Conservation (phyloP, 2,329 filamentous ascomycete genomes). For the Talaromyces islandicus region DNA sequence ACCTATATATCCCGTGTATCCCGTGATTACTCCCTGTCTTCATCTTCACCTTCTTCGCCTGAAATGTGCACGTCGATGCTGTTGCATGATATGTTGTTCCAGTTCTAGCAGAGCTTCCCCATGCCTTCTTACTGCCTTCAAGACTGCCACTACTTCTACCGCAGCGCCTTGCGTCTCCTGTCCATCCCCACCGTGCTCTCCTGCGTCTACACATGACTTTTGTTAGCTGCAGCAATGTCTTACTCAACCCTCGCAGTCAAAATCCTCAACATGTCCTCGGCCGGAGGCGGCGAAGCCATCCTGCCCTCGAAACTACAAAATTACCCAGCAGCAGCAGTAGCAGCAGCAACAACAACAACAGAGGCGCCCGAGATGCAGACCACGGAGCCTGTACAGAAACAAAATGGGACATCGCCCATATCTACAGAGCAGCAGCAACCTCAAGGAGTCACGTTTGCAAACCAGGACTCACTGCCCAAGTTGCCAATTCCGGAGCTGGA, state of each 20-base stretch:
- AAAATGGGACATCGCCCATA: conserved; percentile 28
- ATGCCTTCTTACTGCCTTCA: conserved; percentile 80
- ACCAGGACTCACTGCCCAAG: conserved; percentile 83
- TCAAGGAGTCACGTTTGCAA: conserved; percentile 77
- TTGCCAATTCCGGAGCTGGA: conserved; percentile 89
- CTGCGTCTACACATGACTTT: conserved; percentile 61
- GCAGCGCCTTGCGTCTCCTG: conserved; percentile 78
- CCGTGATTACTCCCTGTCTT: neutral
- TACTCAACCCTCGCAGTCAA: conserved; percentile 60
- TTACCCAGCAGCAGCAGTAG: neutral
- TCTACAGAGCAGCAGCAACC: neutral
- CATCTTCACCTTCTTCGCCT: neutral
- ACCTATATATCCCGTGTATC: neutral
- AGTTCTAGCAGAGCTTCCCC: conserved; percentile 9
- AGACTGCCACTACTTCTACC: conserved; percentile 91
- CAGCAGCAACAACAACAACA: no score
- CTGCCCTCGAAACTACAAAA: conserved; percentile 21
- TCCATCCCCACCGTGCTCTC: conserved; percentile 75
- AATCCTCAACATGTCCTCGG: conserved; percentile 63
- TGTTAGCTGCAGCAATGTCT: conserved; percentile 43
- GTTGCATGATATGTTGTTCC: neutral
- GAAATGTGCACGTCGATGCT: neutral
- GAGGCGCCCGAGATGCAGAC: conserved; percentile 10
- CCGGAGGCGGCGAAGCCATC: conserved; percentile 66
- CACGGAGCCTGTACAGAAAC: neutral